These are phyloP conservation scores for Solanum tarapatanum DNA, from an alignment of 257 asterid genomes.

Conservation along the genomic window DNA sequence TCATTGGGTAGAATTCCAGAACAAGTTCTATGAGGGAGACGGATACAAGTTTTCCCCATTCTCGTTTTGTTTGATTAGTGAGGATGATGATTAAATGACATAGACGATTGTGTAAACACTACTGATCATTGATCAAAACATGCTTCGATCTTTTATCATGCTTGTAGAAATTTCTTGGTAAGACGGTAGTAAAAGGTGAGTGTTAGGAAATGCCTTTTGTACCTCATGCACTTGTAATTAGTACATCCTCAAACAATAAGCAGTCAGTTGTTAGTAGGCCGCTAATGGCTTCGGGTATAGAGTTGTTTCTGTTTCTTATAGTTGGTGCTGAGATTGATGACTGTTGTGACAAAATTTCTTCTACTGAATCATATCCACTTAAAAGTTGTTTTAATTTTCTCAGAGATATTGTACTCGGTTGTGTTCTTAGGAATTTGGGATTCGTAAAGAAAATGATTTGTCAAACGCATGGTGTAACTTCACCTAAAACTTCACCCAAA, in stretches of 20 bases:
- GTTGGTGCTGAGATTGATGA: not conserved
- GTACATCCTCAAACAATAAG: not conserved
- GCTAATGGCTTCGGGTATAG: not conserved
- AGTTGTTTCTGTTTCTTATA: not conserved
- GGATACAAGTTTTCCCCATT: slow-evolving; percentile 46
- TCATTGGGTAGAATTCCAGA: slow-evolving; percentile 58
- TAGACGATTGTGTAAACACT: not conserved
- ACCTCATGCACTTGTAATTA: not conserved
- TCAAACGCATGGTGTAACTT: not conserved
- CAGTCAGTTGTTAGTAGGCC: not conserved
- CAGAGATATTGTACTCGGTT: not conserved
- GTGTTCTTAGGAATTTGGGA: not conserved
- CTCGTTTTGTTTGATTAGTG: slow-evolving; percentile 27
- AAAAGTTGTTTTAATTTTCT: not conserved
- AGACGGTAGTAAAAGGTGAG: not conserved
- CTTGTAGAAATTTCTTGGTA: not conserved
- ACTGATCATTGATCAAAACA: not conserved
- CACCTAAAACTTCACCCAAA: not conserved
- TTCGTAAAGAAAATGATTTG: not conserved
- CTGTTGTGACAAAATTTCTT: not conserved
- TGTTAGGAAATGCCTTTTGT: not conserved
- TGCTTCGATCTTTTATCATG: not conserved
- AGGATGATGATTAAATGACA: slow-evolving; percentile 30
- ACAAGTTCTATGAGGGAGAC: slow-evolving; percentile 51
- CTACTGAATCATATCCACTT: not conserved